Base-by-base conservation (phyloP, 208 protist genomes). In the Trypanosoma conorhini region DNA sequence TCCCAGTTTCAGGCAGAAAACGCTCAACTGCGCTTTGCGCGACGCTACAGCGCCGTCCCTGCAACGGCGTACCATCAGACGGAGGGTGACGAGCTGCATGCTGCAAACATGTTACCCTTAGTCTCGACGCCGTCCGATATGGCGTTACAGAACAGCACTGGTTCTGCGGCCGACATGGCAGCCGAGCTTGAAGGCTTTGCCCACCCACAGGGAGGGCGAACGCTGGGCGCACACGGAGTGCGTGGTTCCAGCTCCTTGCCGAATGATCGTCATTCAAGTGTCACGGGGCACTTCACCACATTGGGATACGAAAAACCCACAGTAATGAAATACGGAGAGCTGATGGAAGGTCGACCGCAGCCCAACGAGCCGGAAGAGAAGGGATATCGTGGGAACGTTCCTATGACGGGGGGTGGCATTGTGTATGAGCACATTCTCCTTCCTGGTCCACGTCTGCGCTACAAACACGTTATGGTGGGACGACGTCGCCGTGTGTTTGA, bases 401-500 rank as follows among this genome's bases (percentile, higher is more conserved):
- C 35, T 60, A 67, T 50, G 24, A 48, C 31, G 19, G 42, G 72
- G 46, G 80, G 74, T 22, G 81, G 69, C 31, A 66, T 63, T 17
- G 65, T 80, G 60, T 86, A 83, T 54, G 86, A 89, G 71, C 90
- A 95, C 55, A 57, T 90, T 40, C 79, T 96, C 30, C 79, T 93
- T 52, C 70, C 83, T 26, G 91, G 91, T 12, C 88, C 91, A 22
- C 84, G 82, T 22, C 76, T 94, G 67, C 86, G 84, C 42, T 93
- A 92, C 72, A 85, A 87, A 70, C 91, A 79, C 66, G 61, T 77
- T 26, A 59, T 88, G 62, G 31, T 26, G 13, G 81, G 85, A 31
- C 74, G 75, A 35, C 81, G 75, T 55, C 84, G 76, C 26, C 87
- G 92, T 40, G 67, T 87, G 51, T 91, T 91, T 71, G 92, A 96